Evolutionary conservation across 345 rosid species (phyloP), one percentile per base, ranked within the genome.

Genomic region (Gossypium stocksii): DNA sequence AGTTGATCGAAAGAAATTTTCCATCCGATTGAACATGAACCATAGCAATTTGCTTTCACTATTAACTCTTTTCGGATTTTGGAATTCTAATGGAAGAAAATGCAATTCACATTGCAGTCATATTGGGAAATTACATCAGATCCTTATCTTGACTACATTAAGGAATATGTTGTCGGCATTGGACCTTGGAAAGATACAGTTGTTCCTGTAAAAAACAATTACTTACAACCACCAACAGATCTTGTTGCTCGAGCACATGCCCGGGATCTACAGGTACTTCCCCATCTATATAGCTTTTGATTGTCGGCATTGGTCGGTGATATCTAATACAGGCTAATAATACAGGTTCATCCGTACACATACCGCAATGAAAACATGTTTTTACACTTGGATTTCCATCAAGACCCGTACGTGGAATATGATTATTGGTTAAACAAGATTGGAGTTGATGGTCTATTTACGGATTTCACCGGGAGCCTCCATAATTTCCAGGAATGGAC

Each of bases 181-280:
- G 99, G 99, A 74, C 99, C 98, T 19, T 95, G 99, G 98, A 95
- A 95, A 78, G 98, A 95, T 76, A 93, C 99, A 2, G 67, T 94
- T 49, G 96, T 93, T 77, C 98, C 97, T 64, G 94, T 82, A 3
- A 66, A 7, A 53, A 74, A 86, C 63, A 87, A 91, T 74, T 85
- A 89, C 80, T 72, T 88, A 80, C 84, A 69, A 69, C 78, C 85
- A 9, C 96, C 94, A 2, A 90, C 99, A 4, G 98, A 95, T 88
- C 91, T 95, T 73, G 89, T 95, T 51, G 91, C 97, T 64, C 85
- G 78, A 78, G 98, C 99, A 22, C 99, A 93, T 70, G 80, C 96
- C 6, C 90, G 49, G 73, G 60, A 88, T 70, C 87, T 95, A 1
- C 94, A 93, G 99, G 99, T 94, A 74, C 57, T 23, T 62, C 70